These are phyloP conservation scores for Vigna nakashimae DNA, from an alignment of 306 rosid species.

Conservation along the genomic window DNA sequence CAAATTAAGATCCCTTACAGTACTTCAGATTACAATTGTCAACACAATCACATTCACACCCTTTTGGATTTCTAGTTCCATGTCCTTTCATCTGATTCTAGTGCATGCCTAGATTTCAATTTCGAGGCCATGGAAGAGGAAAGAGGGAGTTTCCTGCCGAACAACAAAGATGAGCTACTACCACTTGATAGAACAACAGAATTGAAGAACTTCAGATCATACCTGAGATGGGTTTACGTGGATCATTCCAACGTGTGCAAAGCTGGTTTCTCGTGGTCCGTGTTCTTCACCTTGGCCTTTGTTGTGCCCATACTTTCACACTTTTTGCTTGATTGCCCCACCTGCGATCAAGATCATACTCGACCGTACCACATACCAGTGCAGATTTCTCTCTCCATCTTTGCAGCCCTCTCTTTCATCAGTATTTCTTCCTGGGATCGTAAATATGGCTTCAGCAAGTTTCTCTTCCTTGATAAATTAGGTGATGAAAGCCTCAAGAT, in stretches of 20 bases:
- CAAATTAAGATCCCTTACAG: background rate
- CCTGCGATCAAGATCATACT: constrained; percentile 70
- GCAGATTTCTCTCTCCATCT: constrained; percentile 67
- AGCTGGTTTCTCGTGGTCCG: constrained; percentile 66
- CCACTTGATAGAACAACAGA: constrained; percentile 48
- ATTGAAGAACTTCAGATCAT: constrained; percentile 55
- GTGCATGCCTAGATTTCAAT: constrained; percentile 27
- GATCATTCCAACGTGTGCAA: constrained; percentile 68
- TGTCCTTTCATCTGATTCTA: constrained; percentile 38
- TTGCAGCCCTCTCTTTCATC: constrained; percentile 63
- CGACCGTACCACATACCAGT: constrained; percentile 80
- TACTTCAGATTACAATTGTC: background rate
- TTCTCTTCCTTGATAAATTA: constrained; percentile 79
- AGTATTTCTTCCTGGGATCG: constrained; percentile 71
- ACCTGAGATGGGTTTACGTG: constrained; percentile 69
- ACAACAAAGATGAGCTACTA: background rate
- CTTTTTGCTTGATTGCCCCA: constrained; percentile 66
- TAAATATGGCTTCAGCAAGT: constrained; percentile 59
- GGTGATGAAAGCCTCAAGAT: constrained; percentile 59
- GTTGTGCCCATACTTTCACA: constrained; percentile 70
- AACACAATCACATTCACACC: background rate
- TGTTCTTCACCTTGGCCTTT: constrained; percentile 61
- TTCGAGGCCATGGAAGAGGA: constrained; percentile 62
- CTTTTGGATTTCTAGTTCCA: constrained; percentile 14
- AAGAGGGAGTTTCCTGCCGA: constrained; percentile 33